Base-by-base conservation (phyloP, 2,329 filamentous ascomycete genomes). In the Colletotrichum paranaense region DNA sequence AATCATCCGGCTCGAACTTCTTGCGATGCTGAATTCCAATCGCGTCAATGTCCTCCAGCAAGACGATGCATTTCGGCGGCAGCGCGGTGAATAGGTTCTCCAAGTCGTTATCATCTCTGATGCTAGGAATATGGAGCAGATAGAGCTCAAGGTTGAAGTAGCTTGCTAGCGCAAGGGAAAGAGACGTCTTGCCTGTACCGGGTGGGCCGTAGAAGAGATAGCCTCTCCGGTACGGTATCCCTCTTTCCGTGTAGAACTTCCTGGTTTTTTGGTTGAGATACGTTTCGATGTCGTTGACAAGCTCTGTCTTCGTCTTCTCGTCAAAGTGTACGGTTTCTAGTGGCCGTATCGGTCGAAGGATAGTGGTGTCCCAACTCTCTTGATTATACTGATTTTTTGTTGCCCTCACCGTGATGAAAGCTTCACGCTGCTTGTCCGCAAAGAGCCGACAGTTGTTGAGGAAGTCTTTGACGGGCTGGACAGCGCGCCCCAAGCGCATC, bases 151-250 rank as follows among this genome's bases (percentile, higher is more conserved):
- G 93, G 76, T 93, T 91, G 65, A 95, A 85, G 62, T 90, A 85
- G 4, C 92, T 92, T 1, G 93, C 93, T 8, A 95, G 83, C 1
- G 92, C 93, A 77, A 94, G 90, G 46, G 94, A 93, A 76, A 95
- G 93, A 1, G 92, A 93, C 67, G 91, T 94, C 81, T 95, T 94
- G 52, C 93, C 92, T 0, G 92, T 94, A 0, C 93, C 93, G 0
- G 92, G 93, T 2, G 93, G 92, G 0, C 93, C 93, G 77, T 94
- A 89, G 0, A 95, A 86, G 5, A 95, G 86, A 77, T 94, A 95
- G 11, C 92, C 93, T 64, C 93, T 85, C 12, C 93, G 87, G 78
- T 95, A 95, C 0, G 93, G 93, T 72, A 95, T 94, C 28, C 92
- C 92, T 28, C 92, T 89, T 72, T 93, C 88, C 35, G 92, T 86